These are phyloP conservation scores for Climacium dendroides DNA, from an alignment of 225 moss, liverwort and hornwort genomes.

Conservation along the genomic window DNA sequence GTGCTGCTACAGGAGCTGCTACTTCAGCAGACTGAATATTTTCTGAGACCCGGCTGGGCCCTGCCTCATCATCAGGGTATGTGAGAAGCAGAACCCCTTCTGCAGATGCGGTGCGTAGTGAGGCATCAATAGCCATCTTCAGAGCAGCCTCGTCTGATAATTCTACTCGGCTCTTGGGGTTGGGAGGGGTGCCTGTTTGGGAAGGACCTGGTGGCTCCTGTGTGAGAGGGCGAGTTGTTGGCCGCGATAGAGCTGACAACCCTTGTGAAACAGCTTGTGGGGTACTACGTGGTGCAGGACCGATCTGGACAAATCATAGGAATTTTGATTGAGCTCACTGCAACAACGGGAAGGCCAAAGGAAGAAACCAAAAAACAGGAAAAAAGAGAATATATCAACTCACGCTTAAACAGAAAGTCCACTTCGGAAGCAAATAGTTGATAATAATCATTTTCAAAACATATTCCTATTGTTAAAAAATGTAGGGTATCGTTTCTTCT, in stretches of 20 bases:
- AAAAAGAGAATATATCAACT: background rate
- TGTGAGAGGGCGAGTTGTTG: background rate
- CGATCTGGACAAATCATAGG: background rate
- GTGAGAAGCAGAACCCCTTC: conserved; percentile 41
- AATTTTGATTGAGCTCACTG: background rate
- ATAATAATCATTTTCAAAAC: background rate
- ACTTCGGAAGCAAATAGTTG: background rate
- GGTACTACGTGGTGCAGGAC: conserved; percentile 9
- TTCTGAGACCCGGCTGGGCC: conserved; percentile 37
- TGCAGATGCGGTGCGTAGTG: conserved; percentile 59
- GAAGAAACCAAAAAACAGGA: background rate
- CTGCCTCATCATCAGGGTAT: conserved; percentile 30
- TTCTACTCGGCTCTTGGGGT: background rate
- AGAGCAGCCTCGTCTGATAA: conserved; percentile 57
- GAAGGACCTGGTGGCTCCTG: background rate
- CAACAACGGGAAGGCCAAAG: background rate
- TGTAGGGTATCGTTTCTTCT: background rate
- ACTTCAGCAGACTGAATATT: background rate
- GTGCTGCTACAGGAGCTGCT: background rate
- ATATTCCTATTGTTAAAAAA: background rate
- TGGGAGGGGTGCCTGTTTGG: background rate
- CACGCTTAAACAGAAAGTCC: background rate
- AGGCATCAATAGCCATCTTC: conserved; percentile 80
- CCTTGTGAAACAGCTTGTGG: conserved; percentile 58
- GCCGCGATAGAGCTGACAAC: conserved; percentile 36